Evolutionary conservation across 2,329 filamentous ascomycete species (phyloP), one percentile per base, ranked within the genome.

Genomic region (Colletotrichum lindemuthianum): DNA sequence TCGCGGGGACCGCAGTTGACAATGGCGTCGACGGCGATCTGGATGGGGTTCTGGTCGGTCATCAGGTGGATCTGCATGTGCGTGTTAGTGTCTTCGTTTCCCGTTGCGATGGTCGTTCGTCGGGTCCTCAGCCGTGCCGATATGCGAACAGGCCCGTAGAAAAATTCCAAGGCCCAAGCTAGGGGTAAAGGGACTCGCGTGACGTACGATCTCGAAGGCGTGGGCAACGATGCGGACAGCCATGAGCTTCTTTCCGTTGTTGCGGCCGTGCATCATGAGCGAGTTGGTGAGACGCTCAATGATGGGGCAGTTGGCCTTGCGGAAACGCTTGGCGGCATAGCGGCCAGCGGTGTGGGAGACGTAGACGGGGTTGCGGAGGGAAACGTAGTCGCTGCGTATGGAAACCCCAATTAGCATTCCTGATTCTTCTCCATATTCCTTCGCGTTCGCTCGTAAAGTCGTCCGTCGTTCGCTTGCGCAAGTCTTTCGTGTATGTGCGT

Each of bases 201-300:
- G 71, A 91, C 92, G 83, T 91, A 97, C 95, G 82, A 99, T 99
- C 89, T 99, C 96, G 85, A 99, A 99, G 77, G 95, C 85, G 88
- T 99, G 96, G 75, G 94, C 94, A 77, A 99, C 94, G 76, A 99
- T 99, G 85, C 96, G 93, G 83, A 98, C 95, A 80, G 96, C 96
- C 94, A 97, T 97, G 81, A 98, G 90, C 93, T 99, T 99, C 92
- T 99, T 99, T 85, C 96, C 96, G 92, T 97, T 99, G 92, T 99
- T 99, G 86, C 96, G 96, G 85, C 96, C 96, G 91, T 99, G 97
- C 95, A 98, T 98, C 96, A 99, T 99, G 82, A 99, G 91, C 67
- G 96, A 98, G 92, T 99, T 99, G 89, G 96, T 99, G 77, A 99
- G 91, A 82, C 96, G 95, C 92, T 99, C 96, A 81, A 99, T 97